Evolutionary conservation across 352 stramenopile species (phyloP).

Genomic region (Phytophthora meadii): DNA sequence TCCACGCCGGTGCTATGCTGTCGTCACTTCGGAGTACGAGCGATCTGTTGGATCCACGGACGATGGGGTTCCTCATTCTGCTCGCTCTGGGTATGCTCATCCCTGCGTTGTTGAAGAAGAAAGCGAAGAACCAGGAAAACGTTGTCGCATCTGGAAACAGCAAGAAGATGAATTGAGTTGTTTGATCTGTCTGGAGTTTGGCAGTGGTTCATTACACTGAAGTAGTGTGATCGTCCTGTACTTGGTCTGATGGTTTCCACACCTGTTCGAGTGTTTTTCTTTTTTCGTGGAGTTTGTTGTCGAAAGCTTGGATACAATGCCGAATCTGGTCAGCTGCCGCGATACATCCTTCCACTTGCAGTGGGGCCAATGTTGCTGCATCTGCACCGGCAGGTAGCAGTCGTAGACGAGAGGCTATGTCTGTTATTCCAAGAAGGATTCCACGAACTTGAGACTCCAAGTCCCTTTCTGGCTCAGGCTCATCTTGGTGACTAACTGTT

Average conservation of each 20-base stretch:
- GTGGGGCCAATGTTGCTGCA: slow-evolving; percentile 4
- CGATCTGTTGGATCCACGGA: slow-evolving; percentile 68
- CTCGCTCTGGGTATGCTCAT: slow-evolving; percentile 75
- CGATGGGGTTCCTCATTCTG: slow-evolving; percentile 63
- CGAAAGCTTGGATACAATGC: slow-evolving; percentile 30
- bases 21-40: slow-evolving; percentile 70
- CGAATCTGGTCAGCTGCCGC: slow-evolving; percentile 36
- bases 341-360: slow-evolving; percentile 30
- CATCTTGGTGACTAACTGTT: neutral
- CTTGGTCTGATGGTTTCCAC: neutral
- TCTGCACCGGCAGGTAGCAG: slow-evolving; percentile 15
- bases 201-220: neutral
- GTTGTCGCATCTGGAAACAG: slow-evolving; percentile 4
- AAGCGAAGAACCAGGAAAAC: slow-evolving; percentile 14
- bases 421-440: slow-evolving; percentile 27
- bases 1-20: slow-evolving; percentile 79
- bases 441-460: slow-evolving; percentile 20
- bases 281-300: slow-evolving; percentile 11
- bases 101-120: slow-evolving; percentile 66
- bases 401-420: slow-evolving; percentile 26
- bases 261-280: neutral
- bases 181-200: neutral
- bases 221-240: neutral
- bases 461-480: neutral
- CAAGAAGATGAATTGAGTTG: slow-evolving; percentile 34